phyloP scores from a whole-genome alignment of 495 filamentous ascomycete genomes.

The Amphirosellinia nigrospora region DNA sequence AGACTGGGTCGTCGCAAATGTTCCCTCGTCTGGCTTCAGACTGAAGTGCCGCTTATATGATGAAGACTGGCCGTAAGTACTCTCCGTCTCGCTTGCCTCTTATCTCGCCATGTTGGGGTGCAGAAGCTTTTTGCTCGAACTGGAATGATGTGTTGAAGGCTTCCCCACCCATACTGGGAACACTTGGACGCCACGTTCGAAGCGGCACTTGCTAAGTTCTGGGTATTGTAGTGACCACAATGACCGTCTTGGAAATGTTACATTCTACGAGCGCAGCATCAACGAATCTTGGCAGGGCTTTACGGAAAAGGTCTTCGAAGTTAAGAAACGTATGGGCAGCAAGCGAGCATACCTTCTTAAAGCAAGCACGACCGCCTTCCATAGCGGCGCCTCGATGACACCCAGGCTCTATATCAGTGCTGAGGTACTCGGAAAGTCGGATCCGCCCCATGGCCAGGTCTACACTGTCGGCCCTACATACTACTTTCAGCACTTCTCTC shows the following conservation, averaged over 20 bases:
- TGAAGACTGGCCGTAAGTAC: slow-evolving; percentile 70
- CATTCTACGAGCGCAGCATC: slow-evolving; percentile 64
- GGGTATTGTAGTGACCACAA: slow-evolving; percentile 66
- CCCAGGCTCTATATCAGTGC: slow-evolving; percentile 69
- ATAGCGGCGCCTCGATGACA: slow-evolving; percentile 59
- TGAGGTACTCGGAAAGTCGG: slow-evolving; percentile 75
- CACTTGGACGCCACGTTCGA: not conserved
- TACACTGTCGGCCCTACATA: slow-evolving; percentile 78
- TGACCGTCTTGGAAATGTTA: slow-evolving; percentile 84
- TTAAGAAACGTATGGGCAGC: slow-evolving; percentile 84
- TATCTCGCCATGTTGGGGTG: not conserved
- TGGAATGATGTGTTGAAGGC: not conserved
- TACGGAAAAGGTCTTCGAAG: slow-evolving; percentile 63
- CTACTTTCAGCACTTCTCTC: slow-evolving; percentile 86
- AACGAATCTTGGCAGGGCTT: slow-evolving; percentile 72
- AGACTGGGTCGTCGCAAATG: slow-evolving; percentile 86
- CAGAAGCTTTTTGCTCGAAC: not conserved
- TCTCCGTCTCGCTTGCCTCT: not conserved
- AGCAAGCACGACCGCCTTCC: slow-evolving; percentile 61
- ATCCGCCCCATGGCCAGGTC: slow-evolving; percentile 73
- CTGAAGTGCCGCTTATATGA: slow-evolving; percentile 86
- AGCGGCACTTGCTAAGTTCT: not conserved
- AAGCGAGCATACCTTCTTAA: slow-evolving; percentile 81
- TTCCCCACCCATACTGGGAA: not conserved
- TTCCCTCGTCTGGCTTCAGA: slow-evolving; percentile 77